These are phyloP conservation scores for Malassezia yamatoensis DNA, from an alignment of 1,284 basidiomycete species.

Conservation along the genomic window DNA sequence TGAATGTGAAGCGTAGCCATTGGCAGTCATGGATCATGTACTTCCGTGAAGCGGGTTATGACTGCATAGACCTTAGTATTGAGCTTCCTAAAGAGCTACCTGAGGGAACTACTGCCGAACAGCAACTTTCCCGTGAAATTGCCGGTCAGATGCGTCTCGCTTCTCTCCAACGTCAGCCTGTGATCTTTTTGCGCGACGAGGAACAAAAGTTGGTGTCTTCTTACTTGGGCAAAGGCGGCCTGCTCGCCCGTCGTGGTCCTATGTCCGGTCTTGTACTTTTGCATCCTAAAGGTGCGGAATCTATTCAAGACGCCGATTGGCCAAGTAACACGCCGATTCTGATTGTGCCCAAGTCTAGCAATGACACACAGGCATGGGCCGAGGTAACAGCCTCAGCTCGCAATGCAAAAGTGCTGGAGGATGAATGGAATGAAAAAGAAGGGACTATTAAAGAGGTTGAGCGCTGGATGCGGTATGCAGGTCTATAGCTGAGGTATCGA, in stretches of 20 bases:
- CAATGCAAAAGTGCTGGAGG: slow-evolving; percentile 3
- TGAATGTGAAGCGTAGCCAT: slow-evolving; percentile 6
- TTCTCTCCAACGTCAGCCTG: slow-evolving; percentile 18
- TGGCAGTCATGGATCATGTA: slow-evolving; percentile 20
- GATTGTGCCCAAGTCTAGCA: neutral
- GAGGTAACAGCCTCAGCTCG: neutral
- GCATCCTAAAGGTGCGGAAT: slow-evolving; percentile 3
- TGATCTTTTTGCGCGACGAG: slow-evolving; percentile 11
- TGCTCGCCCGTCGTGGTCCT: slow-evolving; percentile 11
- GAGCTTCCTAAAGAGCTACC: slow-evolving; percentile 4
- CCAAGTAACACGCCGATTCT: slow-evolving; percentile 14
- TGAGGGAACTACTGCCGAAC: slow-evolving; percentile 2
- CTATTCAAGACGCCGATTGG: slow-evolving; percentile 10
- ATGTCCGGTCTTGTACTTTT: slow-evolving; percentile 14
- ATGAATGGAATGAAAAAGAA: slow-evolving; percentile 15
- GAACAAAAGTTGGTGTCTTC: neutral
- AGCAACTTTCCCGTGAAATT: slow-evolving; percentile 13
- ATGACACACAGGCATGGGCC: slow-evolving; percentile 1
- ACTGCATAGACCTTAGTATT: slow-evolving; percentile 17
- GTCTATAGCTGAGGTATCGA: slow-evolving; percentile 22
- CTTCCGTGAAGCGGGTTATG: slow-evolving; percentile 17
- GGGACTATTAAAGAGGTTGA: slow-evolving; percentile 17
- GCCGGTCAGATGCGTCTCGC: slow-evolving; percentile 13
- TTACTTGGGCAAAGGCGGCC: slow-evolving; percentile 15
- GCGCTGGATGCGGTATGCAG: slow-evolving; percentile 11